Conservation (phyloP, 2,329 filamentous ascomycete species). For the Xylaria sp. region DNA sequence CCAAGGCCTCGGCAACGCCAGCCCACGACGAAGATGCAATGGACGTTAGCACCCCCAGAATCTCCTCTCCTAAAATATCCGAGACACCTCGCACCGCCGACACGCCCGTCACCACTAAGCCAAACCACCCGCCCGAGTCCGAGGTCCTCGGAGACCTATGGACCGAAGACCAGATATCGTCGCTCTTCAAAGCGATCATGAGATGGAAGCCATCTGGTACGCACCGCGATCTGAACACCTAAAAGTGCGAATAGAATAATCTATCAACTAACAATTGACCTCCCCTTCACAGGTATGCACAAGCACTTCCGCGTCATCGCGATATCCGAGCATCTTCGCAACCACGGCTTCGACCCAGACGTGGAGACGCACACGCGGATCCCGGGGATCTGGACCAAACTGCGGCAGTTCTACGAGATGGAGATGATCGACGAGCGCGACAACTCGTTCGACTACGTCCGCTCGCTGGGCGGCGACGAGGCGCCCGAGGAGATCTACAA, state of each 20-base stretch:
- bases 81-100: slow-evolving; percentile 59
- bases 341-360: slow-evolving; percentile 80
- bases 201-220: slow-evolving; percentile 94
- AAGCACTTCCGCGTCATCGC: slow-evolving; percentile 93
- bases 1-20: slow-evolving; percentile 56
- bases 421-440: slow-evolving; percentile 87
- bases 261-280: slow-evolving; percentile 3
- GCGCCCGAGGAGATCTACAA: slow-evolving; percentile 68
- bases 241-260: too few species aligned
- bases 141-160: slow-evolving; percentile 73
- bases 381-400: slow-evolving; percentile 90
- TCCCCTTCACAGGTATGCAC: slow-evolving; percentile 75
- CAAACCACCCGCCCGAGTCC: slow-evolving; percentile 52
- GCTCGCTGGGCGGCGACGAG: slow-evolving; percentile 38
- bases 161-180: slow-evolving; percentile 95
- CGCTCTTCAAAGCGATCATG: slow-evolving; percentile 91
- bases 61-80: slow-evolving; percentile 53
- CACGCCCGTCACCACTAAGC: slow-evolving; percentile 47
- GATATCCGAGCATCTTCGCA: slow-evolving; percentile 81
- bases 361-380: slow-evolving; percentile 83
- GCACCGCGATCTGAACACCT: not conserved
- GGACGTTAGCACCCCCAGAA: slow-evolving; percentile 66
- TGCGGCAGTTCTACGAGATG: slow-evolving; percentile 85
- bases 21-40: slow-evolving; percentile 67
- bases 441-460: slow-evolving; percentile 61